Conservation (phyloP, 2,329 filamentous ascomycete species). For the Ophiostoma fasciatum region DNA sequence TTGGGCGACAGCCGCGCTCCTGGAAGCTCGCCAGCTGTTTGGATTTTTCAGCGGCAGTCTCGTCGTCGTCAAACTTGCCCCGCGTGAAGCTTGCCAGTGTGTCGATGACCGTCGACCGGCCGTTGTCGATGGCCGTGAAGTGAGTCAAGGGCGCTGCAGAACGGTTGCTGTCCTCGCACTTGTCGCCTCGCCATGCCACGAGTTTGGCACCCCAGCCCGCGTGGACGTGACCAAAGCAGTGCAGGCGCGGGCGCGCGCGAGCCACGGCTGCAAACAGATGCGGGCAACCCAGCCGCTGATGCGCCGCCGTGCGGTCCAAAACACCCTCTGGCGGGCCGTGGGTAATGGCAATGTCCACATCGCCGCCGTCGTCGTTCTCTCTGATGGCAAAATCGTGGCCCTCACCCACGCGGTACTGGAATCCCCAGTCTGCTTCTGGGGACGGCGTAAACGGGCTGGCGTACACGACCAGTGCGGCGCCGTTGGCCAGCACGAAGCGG, state of each 20-base stretch:
- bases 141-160: constrained; percentile 27
- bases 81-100: constrained; percentile 16
- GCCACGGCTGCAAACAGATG: constrained; percentile 31
- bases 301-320: constrained; percentile 25
- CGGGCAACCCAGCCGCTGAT: constrained; percentile 25
- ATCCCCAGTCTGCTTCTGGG: constrained; percentile 27
- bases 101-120: constrained; percentile 22
- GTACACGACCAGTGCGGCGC: constrained; percentile 32
- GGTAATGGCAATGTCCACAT: constrained; percentile 36
- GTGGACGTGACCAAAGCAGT: constrained; percentile 47
- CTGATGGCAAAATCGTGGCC: constrained; percentile 25
- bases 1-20: constrained; percentile 14
- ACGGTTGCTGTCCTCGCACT: too few species aligned
- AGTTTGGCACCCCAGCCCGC: constrained; percentile 42
- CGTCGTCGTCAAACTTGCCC: constrained; percentile 6
- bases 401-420: constrained; percentile 27
- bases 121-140: constrained; percentile 33
- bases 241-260: constrained; percentile 27
- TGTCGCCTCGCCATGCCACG: constrained; percentile 30
- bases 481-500: constrained; percentile 31
- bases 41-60: background rate
- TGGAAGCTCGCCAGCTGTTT: background rate
- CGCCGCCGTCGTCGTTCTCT: too few species aligned
- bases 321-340: constrained; percentile 40
- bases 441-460: constrained; percentile 39